Evolutionary conservation across 73 alveolate genomes (phyloP).

Genomic region (Uronychia setigera): DNA sequence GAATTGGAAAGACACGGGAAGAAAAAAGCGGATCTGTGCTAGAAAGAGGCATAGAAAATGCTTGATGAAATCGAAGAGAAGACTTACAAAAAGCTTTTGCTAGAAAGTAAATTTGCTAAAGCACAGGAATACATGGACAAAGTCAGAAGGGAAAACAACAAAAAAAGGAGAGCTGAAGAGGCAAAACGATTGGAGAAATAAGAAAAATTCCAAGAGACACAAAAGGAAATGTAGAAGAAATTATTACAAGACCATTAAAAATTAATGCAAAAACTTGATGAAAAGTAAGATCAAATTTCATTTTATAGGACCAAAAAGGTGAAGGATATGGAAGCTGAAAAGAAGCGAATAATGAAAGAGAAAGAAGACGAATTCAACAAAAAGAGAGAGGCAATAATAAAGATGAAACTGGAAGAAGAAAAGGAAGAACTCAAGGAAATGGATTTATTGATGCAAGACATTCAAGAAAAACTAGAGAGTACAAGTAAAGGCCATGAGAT

Average conservation of each 20-base stretch:
- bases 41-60: background rate
- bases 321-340: constrained; percentile 17
- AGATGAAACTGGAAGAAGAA: constrained; percentile 1
- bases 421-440: constrained; percentile 7
- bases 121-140: background rate
- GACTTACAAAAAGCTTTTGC: background rate
- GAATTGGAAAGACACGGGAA: background rate
- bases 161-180: background rate
- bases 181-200: background rate
- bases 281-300: background rate
- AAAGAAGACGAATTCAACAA: constrained; percentile 10
- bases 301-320: background rate
- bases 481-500: background rate
- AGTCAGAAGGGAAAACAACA: background rate
- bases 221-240: background rate
- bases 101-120: background rate
- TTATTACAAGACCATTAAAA: background rate
- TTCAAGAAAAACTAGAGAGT: background rate
- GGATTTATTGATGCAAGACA: background rate
- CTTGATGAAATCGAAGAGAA: constrained; percentile 4
- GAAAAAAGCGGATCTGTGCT: constrained; percentile 1
- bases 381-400: constrained; percentile 21
- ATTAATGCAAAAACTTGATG: background rate
- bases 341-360: background rate
- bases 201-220: background rate